Evolutionary conservation across 2,329 filamentous ascomycete species (phyloP), one percentile per base, ranked within the genome.

Genomic region (Plectosphaerella cucumerina): DNA sequence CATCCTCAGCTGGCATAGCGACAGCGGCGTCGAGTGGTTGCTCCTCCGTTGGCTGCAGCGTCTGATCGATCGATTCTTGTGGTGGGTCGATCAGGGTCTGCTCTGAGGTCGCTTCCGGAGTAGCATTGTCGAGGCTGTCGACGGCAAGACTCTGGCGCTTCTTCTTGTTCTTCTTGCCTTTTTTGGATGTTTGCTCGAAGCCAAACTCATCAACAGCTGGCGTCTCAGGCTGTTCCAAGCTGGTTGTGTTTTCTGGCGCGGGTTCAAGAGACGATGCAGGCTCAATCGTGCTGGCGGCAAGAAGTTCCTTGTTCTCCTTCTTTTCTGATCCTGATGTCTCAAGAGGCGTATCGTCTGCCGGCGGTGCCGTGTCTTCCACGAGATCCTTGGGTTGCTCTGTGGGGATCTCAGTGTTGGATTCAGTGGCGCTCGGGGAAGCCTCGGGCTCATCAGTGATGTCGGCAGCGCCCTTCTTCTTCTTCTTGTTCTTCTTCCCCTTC

Each of bases 131-230:
- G 6, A 42, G 33, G 15, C 52, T 52, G 11, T 47, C 52, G 10
- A 52, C 42, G 6, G 48, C 39, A 43, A 35, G 12, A 17, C 54
- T 54, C 44, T 59, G 53, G 34, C 53, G 53, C 35, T 45, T 56
- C 50, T 66, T 64, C 53, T 65, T 66, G 52, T 67, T 68, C 52
- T 68, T 70, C 53, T 65, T 65, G 48, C 57, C 59, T 50, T 65
- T 65, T 45, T 64, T 65, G 22, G 51, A 49, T 4, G 51, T 41
- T n/a, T 31, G 12, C 26, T 56, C 50, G 15, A 48, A 51, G 31
- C 39, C 33, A 33, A 17, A 43, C 8, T 48, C 45, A 17, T 50
- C 46, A 10, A 49, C 48, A 15, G 26, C 53, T 34, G n/a, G 8
- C 20, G 22, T 21, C 9, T 55, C 37, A 11, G 45, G 20, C 26